Evolutionary conservation across 2,329 filamentous ascomycete genomes (phyloP), one percentile per base, ranked within the genome.

Genomic region (Penicillium sp.): DNA sequence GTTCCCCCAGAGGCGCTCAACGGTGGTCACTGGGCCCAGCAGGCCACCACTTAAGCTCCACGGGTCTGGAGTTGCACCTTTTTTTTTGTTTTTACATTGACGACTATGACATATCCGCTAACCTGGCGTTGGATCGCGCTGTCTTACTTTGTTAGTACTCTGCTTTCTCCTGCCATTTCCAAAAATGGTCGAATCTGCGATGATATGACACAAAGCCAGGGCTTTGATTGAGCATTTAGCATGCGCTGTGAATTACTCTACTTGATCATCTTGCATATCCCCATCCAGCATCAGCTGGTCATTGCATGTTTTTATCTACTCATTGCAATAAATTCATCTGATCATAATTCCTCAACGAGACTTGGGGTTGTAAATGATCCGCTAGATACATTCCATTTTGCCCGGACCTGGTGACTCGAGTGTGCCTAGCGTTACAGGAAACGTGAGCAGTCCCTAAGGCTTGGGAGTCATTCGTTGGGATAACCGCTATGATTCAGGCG

Each of bases 1-100:
- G 86, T 97, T 60, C 89, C 89, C 2, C 80, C 82, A 12, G 85
- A 87, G 61, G 73, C 73, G 12, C 60, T 71, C 33, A 58, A 60
- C 33, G 69, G 69, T 21, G 68, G 71, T 48, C 68, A 72, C 57
- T 70, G 71, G 71, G 64, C 66, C 43, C 66, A 70, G 55, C 67
- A 68, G 51, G 51, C 49, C 48, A 59, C 65, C 53, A 62, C 56
- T 55, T 66, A 61, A 62, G 40, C 41, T 51, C 46, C 49, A 51
- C 51, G 15, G 52, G 56, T 42, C 45, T 48, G 47, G 53, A 53
- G 52, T 28, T 47, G 48, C 43, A 48, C 38, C 26, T 52, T 35
- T 47, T 17, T 17, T 21, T 47, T 44, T 45, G 45, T 39, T 51
- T 39, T 51, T 48, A 45, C 45, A 43, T 40, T 59, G 53, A 59